Conservation (phyloP, 495 filamentous ascomycete species). For the Xylaria bambusicola region DNA sequence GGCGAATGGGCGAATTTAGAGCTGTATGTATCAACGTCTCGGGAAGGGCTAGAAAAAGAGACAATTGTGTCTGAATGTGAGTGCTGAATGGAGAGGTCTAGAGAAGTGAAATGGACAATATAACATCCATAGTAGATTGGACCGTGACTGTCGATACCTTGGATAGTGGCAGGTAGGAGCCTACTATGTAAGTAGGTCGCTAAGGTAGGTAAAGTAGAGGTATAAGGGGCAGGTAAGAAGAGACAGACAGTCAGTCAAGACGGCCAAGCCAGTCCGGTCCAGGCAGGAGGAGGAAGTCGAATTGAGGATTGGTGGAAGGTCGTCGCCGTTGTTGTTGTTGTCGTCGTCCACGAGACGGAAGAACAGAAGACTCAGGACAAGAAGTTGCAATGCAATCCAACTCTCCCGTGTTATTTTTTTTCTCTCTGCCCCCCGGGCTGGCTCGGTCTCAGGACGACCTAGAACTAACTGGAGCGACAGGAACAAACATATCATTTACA, state of each 20-base stretch:
- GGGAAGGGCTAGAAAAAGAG: not conserved
- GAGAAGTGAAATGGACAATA: not conserved
- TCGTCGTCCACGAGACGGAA: constrained; percentile 6
- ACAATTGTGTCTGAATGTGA: not conserved
- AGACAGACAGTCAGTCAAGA: not conserved
- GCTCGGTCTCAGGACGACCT: constrained; percentile 18
- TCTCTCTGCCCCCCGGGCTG: constrained; percentile 8
- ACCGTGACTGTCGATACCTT: too few relatives aligned
- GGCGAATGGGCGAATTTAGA: not conserved
- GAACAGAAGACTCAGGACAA: constrained; percentile 2
- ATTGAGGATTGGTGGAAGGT: not conserved
- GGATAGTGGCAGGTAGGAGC: too few relatives aligned
- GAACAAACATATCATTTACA: constrained; percentile 19
- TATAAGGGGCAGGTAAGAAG: not conserved
- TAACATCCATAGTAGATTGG: not conserved
- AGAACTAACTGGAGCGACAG: constrained; percentile 1
- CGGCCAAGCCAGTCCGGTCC: not conserved
- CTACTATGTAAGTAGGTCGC: not conserved
- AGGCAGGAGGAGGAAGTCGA: not conserved
- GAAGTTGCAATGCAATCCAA: constrained; percentile 2
- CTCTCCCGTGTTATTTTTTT: not conserved
- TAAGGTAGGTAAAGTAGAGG: not conserved
- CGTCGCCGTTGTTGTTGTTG: too few relatives aligned
- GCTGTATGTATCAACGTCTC: not conserved
- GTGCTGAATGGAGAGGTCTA: constrained; percentile 1